A percentile compares a stretch with the other conserved stretches of the same genome.
These are phyloP conservation scores for Coffea eugenioides DNA, from an alignment of 257 asterid species.

Conservation along the genomic window DNA sequence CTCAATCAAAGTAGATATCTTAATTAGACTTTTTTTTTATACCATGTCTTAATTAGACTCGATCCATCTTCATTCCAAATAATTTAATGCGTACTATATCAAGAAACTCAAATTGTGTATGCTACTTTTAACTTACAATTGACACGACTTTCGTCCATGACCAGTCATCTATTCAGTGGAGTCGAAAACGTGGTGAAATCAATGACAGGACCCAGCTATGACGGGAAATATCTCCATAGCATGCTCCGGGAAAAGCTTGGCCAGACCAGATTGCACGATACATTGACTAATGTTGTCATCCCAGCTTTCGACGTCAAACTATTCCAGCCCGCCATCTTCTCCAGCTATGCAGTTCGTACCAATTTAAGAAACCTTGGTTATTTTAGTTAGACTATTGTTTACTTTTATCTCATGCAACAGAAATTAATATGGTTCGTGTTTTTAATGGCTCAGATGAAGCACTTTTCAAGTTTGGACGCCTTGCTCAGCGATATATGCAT, in stretches of 20 bases:
- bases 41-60: not conserved
- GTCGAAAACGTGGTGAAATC: conserved; percentile 26
- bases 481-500: conserved; percentile 33
- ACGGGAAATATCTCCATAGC: conserved; percentile 47
- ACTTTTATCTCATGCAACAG: too few species aligned
- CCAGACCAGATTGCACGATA: conserved; percentile 27
- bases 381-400: too few species aligned
- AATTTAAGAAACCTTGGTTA: too few species aligned
- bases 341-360: not conserved
- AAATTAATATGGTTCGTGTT: not conserved
- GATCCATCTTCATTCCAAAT: not conserved
- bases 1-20: conserved; percentile 34
- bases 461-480: not conserved
- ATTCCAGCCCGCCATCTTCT: conserved; percentile 56
- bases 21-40: not conserved
- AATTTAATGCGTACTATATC: too few species aligned
- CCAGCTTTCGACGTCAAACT: too few species aligned
- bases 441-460: not conserved
- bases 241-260: conserved; percentile 31
- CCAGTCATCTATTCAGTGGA: conserved; percentile 1
- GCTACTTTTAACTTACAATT: not conserved
- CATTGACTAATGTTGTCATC: too few species aligned
- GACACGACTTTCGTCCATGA: not conserved
- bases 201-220: conserved; percentile 45
- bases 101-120: too few species aligned